These are phyloP conservation scores for Cryptococcus maquisensis DNA, from an alignment of 1,284 basidiomycete species.

Conservation along the genomic window DNA sequence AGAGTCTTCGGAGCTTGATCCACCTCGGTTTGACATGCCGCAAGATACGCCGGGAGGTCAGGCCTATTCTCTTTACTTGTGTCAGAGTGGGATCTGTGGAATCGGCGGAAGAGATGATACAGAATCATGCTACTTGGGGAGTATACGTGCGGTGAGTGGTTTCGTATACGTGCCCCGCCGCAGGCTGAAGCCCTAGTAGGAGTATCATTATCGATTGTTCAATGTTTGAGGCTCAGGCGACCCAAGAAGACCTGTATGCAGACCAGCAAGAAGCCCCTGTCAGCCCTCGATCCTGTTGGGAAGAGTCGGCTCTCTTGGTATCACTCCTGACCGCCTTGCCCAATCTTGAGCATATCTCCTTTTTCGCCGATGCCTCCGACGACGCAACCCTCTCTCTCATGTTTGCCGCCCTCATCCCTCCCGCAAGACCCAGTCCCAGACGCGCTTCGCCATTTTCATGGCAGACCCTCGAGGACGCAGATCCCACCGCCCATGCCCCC, in stretches of 20 bases:
- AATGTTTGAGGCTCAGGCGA: slow-evolving; percentile 32
- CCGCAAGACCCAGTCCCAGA: slow-evolving; percentile 19
- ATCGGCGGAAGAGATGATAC: slow-evolving; percentile 26
- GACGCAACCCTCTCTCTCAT: slow-evolving; percentile 42
- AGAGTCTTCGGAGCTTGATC: slow-evolving; percentile 29
- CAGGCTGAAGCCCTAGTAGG: slow-evolving; percentile 6
- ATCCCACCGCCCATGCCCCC: slow-evolving; percentile 17
- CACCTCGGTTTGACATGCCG: slow-evolving; percentile 30
- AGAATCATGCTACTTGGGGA: slow-evolving; percentile 31
- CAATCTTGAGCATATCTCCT: slow-evolving; percentile 35
- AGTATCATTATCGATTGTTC: slow-evolving; percentile 40
- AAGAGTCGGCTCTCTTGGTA: slow-evolving; percentile 35
- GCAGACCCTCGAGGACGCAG: slow-evolving; percentile 1
- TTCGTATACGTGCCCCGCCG: neutral
- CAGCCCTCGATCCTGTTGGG: slow-evolving; percentile 32
- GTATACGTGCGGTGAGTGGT: slow-evolving; percentile 32
- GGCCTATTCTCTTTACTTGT: slow-evolving; percentile 38
- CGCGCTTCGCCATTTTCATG: no score
- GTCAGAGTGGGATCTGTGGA: slow-evolving; percentile 27
- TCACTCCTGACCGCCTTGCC: slow-evolving; percentile 32
- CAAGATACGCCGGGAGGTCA: slow-evolving; percentile 29
- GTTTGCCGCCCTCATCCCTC: slow-evolving; percentile 31
- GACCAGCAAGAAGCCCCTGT: neutral
- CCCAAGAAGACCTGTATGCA: neutral
- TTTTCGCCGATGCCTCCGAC: slow-evolving; percentile 46